Base-by-base conservation (phyloP, 495 filamentous ascomycete genomes). In the Aspergillus baeticus region DNA sequence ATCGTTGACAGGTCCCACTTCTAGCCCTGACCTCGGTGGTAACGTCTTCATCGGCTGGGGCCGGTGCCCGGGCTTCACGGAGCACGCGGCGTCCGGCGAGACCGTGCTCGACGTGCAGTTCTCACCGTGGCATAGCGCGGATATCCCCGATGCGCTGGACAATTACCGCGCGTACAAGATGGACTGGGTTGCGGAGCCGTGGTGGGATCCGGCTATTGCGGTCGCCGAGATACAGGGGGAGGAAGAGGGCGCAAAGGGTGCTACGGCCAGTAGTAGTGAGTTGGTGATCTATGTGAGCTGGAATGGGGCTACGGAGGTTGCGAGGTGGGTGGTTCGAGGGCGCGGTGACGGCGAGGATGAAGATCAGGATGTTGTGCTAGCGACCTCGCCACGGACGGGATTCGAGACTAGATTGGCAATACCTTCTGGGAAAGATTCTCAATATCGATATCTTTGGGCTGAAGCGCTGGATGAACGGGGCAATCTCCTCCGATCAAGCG, bases 41-140 rank as follows among this genome's bases (percentile, higher is more conserved):
- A 65, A 62, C 23, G 59, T 65, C 3, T 65, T 65, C 31, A 59
- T 65, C 14, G 63, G 63, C n/a, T 65, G 63, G 63, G 63, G 59
- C n/a, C 59, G 57, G n/a, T 65, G 63, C 36, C 59, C 63, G 0
- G 34, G 56, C 3, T 65, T 62, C 33, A 65, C 63, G 17, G 63
- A 65, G 45, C 59, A 62, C 48, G 60, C 10, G 29, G 15, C 59
- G 1, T 37, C 43, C 10, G 62, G 63, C 4, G 44, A 57, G 36
- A 55, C 56, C 1, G 59, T 65, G 5, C 49, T 62, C 44, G 57
- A 65, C 43, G 59, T 62, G 5, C 63, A 65, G 34, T 65, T 62
- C 41, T 62, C 63, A 10, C 59, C 63, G 1, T 62, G 63, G 63
- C 59, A 62, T 51, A 62, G 59, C 22, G 29, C n/a, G 2, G 59